Evolutionary conservation across 73 alveolate genomes (phyloP).

Genomic region (Paramecium bursaria): DNA sequence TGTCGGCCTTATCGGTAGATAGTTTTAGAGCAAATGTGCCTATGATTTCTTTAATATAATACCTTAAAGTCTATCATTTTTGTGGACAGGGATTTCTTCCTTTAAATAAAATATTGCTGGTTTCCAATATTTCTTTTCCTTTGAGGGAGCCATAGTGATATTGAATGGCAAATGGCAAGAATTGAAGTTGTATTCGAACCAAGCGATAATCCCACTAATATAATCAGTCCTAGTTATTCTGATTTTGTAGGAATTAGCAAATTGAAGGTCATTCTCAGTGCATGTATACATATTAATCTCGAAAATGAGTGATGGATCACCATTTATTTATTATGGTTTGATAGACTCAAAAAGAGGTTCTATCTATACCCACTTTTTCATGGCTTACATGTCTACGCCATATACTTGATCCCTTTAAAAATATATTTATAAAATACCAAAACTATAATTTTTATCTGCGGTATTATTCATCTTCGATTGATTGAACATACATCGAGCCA

Average conservation of each 20-base stretch:
- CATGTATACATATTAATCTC: conserved; percentile 79
- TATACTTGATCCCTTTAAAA: conserved; percentile 78
- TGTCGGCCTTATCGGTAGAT: too few species aligned
- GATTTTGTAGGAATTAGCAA: conserved; percentile 73
- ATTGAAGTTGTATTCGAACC: conserved; percentile 74
- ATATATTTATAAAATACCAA: conserved; percentile 76
- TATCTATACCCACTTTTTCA: conserved; percentile 71
- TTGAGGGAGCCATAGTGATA: conserved; percentile 45
- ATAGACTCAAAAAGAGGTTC: conserved; percentile 88
- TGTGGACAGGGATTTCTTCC: conserved; percentile 9
- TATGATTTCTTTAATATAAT: too few species aligned
- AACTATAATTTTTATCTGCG: conserved; percentile 73
- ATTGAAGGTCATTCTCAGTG: conserved; percentile 77
- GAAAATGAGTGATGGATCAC: conserved; percentile 73
- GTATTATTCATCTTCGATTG: conserved; percentile 88
- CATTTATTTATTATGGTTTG: conserved; percentile 69
- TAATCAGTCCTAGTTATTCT: conserved; percentile 64
- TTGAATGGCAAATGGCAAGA: conserved; percentile 13
- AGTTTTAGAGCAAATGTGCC: too few species aligned
- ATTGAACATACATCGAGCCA: conserved; percentile 78
- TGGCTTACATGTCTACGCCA: conserved; percentile 89
- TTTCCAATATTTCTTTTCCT: not conserved
- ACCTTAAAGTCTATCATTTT: conserved; percentile 23
- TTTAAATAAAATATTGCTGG: conserved; percentile 8
- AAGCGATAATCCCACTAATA: conserved; percentile 73